Conservation (phyloP, 805 yeast species). For the Candida piceae region DNA sequence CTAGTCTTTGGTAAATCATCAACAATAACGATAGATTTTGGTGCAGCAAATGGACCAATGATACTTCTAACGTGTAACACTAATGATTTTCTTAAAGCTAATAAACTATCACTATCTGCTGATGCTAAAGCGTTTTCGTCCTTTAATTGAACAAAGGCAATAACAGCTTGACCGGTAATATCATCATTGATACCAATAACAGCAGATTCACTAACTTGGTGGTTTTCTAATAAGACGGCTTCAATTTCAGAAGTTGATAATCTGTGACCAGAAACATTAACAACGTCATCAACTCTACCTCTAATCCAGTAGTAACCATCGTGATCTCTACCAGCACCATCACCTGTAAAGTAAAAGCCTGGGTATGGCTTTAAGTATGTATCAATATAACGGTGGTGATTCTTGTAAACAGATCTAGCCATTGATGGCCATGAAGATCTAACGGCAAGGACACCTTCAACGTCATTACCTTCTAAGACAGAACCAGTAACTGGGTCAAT, state of each 20-base stretch:
- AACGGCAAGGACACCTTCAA: constrained; percentile 76
- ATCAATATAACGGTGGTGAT: constrained; percentile 69
- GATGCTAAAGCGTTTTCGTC: constrained; percentile 37
- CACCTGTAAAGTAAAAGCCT: constrained; percentile 82
- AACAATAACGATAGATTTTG: constrained; percentile 75
- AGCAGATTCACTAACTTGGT: constrained; percentile 69
- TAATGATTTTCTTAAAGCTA: constrained; percentile 65
- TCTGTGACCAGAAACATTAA: constrained; percentile 82
- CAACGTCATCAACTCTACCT: constrained; percentile 87
- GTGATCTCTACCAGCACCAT: constrained; percentile 81
- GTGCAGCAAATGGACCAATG: constrained; percentile 95
- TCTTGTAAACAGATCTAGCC: constrained; percentile 77
- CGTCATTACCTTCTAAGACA: constrained; percentile 62
- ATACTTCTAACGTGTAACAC: constrained; percentile 85
- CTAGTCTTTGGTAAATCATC: constrained; percentile 96
- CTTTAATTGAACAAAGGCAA: constrained; percentile 75
- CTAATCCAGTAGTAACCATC: constrained; percentile 84
- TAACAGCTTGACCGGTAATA: constrained; percentile 82
- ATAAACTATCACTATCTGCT: constrained; percentile 39
- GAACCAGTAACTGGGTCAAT: constrained; percentile 72
- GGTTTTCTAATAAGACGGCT: constrained; percentile 72
- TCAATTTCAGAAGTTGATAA: constrained; percentile 87
- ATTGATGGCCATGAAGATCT: constrained; percentile 79
- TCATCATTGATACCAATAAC: constrained; percentile 82
- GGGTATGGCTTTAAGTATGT: constrained; percentile 82